A percentile compares a stretch with the other conserved stretches of the same genome.
These are phyloP conservation scores for Yamadazyma oceani DNA, from an alignment of 1,139 yeast genomes.

Conservation along the genomic window DNA sequence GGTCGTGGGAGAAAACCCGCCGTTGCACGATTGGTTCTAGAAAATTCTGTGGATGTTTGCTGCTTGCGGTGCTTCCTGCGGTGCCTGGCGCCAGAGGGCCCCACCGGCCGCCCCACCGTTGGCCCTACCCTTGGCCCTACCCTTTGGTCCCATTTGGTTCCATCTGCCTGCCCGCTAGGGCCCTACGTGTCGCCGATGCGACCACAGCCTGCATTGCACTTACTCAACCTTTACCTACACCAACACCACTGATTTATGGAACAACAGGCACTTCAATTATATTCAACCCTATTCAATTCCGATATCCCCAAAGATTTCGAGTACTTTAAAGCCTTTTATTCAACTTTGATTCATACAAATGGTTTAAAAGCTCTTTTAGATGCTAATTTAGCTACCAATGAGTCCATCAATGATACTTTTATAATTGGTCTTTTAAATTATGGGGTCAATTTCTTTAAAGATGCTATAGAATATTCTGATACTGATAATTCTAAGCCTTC, in stretches of 20 bases:
- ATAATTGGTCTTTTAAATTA: constrained; percentile 20
- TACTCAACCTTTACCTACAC: too few species aligned
- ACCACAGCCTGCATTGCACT: too few species aligned
- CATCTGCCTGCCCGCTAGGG: too few species aligned
- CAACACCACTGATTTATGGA: background rate
- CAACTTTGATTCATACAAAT: constrained; percentile 26
- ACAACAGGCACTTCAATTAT: constrained; percentile 16
- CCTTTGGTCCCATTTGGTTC: too few species aligned
- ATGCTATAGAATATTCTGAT: constrained; percentile 15
- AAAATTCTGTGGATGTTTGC: background rate
- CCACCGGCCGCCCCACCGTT: too few species aligned
- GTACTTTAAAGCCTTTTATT: constrained; percentile 26
- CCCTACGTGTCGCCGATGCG: too few species aligned
- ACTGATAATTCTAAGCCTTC: background rate
- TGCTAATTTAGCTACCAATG: constrained; percentile 21
- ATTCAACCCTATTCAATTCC: constrained; percentile 26
- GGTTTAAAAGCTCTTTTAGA: constrained; percentile 25
- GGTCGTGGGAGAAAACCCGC: too few species aligned
- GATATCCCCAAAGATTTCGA: constrained; percentile 20
- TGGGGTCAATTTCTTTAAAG: constrained; percentile 22
- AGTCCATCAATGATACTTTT: constrained; percentile 2
- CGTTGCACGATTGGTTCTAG: background rate
- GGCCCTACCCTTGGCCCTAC: too few species aligned
- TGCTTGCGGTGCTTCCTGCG: too few species aligned
- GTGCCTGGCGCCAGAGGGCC: too few species aligned